Conservation (phyloP, 371 early-diverging fungal species). For the Paraphysoderma sedebokerense region DNA sequence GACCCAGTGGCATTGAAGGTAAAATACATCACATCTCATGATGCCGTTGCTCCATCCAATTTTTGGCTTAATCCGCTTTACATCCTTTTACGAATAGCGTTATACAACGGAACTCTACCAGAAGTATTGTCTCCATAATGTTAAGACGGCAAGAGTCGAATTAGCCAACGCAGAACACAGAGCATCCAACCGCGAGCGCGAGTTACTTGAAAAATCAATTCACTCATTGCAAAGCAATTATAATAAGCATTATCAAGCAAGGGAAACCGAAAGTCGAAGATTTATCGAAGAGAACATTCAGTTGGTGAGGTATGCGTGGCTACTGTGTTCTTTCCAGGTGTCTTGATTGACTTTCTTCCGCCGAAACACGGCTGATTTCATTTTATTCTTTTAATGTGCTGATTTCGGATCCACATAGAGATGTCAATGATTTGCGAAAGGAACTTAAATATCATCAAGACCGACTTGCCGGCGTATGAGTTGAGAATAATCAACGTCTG, state of each 20-base stretch:
- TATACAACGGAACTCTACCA: neutral
- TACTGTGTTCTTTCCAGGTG: neutral
- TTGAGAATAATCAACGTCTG: no score
- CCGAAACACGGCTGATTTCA: neutral
- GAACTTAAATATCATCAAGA: no score
- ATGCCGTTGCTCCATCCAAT: neutral
- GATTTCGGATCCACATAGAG: neutral
- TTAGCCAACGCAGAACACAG: slow-evolving; percentile 7
- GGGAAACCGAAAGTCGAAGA: slow-evolving; percentile 19
- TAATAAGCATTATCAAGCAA: slow-evolving; percentile 20
- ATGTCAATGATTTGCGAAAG: slow-evolving; percentile 19
- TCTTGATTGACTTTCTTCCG: neutral
- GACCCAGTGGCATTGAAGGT: slow-evolving; percentile 17
- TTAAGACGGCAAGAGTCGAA: neutral
- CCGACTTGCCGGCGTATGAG: no score
- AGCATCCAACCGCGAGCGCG: slow-evolving; percentile 26
- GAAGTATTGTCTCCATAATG: neutral
- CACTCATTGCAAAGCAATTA: slow-evolving; percentile 20
- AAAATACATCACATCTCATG: slow-evolving; percentile 27
- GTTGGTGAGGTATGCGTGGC: slow-evolving; percentile 2
- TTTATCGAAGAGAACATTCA: slow-evolving; percentile 24
- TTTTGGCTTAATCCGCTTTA: neutral
- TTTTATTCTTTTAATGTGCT: neutral
- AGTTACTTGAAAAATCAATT: slow-evolving; percentile 29
- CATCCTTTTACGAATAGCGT: neutral